Evolutionary conservation across 306 rosid species (phyloP).

Genomic region (Casuarina glauca): DNA sequence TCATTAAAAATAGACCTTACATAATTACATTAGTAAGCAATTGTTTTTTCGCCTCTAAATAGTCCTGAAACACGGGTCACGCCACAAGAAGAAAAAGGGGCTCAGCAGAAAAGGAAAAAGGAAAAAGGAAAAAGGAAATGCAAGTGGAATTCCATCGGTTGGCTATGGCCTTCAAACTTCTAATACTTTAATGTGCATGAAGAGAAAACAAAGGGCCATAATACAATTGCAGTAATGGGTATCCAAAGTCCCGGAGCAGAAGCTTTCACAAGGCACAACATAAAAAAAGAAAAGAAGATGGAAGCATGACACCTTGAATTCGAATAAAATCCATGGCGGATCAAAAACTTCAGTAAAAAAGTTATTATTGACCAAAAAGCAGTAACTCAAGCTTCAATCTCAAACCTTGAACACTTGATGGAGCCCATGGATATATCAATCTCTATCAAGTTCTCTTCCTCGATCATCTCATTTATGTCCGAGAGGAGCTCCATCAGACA

Average conservation of each 20-base stretch:
- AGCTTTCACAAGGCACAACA: constrained; percentile 29
- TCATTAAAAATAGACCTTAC: not conserved
- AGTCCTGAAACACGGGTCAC: not conserved
- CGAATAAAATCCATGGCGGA: constrained; percentile 45
- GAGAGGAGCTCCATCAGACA: constrained; percentile 64
- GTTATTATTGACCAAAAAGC: not conserved
- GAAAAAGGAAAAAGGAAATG: not conserved
- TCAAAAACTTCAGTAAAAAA: constrained; percentile 37
- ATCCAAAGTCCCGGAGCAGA: constrained; percentile 54
- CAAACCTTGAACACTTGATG: constrained; percentile 93
- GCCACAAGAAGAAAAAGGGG: not conserved
- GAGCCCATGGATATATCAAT: constrained; percentile 95
- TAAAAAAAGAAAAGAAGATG: constrained; percentile 28
- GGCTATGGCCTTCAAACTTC: constrained; percentile 25
- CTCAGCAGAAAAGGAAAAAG: not conserved
- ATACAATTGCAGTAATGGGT: constrained; percentile 44
- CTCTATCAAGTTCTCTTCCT: constrained; percentile 92
- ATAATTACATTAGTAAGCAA: not conserved
- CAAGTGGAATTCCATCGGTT: constrained; percentile 22
- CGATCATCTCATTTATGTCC: constrained; percentile 71
- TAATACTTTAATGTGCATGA: constrained; percentile 37
- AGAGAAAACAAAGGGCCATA: constrained; percentile 36
- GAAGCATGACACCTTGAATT: constrained; percentile 36
- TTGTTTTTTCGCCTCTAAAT: not conserved
- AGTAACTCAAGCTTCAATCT: constrained; percentile 57